These are phyloP conservation scores for Lipomyces oligophaga DNA, from an alignment of 805 yeast genomes.

Conservation along the genomic window DNA sequence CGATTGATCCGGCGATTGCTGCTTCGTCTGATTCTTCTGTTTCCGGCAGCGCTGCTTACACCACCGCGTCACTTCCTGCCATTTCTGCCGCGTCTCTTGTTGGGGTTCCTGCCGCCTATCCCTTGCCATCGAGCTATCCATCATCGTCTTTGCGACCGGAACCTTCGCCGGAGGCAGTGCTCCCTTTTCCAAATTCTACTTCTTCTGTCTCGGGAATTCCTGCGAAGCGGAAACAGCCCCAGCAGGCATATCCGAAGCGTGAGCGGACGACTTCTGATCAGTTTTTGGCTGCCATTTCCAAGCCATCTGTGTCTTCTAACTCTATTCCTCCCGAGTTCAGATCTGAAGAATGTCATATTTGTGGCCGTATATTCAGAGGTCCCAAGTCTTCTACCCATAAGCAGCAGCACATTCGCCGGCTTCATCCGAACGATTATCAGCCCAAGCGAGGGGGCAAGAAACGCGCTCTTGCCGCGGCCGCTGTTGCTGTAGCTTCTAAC, in stretches of 20 bases:
- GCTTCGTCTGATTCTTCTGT: not conserved
- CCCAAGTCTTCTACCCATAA: constrained; percentile 48
- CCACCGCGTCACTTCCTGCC: not conserved
- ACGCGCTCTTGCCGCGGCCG: constrained; percentile 29
- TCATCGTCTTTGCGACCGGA: constrained; percentile 6
- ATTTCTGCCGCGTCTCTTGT: not conserved
- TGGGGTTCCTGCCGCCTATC: not conserved
- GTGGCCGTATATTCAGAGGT: constrained; percentile 46
- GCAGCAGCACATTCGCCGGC: constrained; percentile 47
- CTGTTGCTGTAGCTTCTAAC: constrained; percentile 8
- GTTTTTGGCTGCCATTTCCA: no score
- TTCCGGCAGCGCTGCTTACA: not conserved
- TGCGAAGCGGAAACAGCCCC: not conserved
- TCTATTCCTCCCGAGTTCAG: constrained; percentile 29
- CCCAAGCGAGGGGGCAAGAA: constrained; percentile 48
- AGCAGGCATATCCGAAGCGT: constrained; percentile 1
- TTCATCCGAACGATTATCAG: constrained; percentile 46
- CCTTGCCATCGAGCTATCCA: not conserved
- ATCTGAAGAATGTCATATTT: constrained; percentile 42
- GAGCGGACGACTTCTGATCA: no score
- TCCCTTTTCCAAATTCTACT: no score
- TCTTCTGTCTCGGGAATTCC: not conserved
- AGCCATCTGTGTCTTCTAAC: no score
- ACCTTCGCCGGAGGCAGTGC: no score
- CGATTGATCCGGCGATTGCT: constrained; percentile 25